Conservation (phyloP, 768 basidiomycete species). For the Suillus subluteus region DNA sequence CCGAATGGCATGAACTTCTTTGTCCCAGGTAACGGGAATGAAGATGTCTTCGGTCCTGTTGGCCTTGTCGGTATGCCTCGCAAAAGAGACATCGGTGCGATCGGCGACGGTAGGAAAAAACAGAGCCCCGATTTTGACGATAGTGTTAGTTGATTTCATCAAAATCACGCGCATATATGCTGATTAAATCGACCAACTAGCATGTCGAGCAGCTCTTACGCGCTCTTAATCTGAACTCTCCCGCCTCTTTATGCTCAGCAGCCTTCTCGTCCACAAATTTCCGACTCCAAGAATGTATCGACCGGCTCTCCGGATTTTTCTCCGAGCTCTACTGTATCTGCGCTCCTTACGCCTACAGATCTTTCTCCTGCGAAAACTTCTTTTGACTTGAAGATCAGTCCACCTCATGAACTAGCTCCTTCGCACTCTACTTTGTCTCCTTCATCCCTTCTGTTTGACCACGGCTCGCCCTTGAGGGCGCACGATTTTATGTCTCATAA, state of each 20-base stretch:
- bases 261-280: constrained; percentile 45
- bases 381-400: constrained; percentile 59
- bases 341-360: constrained; percentile 75
- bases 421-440: constrained; percentile 33
- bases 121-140: constrained; percentile 59
- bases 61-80: constrained; percentile 40
- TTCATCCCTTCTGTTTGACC: constrained; percentile 47
- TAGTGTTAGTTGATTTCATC: constrained; percentile 34
- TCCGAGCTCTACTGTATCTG: constrained; percentile 71
- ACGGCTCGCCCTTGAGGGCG: constrained; percentile 41
- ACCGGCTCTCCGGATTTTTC: constrained; percentile 70
- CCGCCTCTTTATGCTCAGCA: constrained; percentile 53
- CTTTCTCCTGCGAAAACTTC: constrained; percentile 63
- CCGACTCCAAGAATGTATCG: constrained; percentile 43
- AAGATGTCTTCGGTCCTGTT: constrained; percentile 70
- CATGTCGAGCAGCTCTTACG: constrained; percentile 83
- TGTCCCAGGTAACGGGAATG: constrained; percentile 38
- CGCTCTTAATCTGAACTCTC: constrained; percentile 79
- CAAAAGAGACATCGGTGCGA: constrained; percentile 65
- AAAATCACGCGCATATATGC: constrained; percentile 34
- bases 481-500: constrained; percentile 34
- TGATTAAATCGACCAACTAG: constrained; percentile 38
- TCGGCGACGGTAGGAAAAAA: constrained; percentile 80
- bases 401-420: constrained; percentile 51
- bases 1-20: constrained; percentile 30